phyloP scores from a whole-genome alignment of 2,329 filamentous ascomycete species.

The Colletotrichum liriopes region DNA sequence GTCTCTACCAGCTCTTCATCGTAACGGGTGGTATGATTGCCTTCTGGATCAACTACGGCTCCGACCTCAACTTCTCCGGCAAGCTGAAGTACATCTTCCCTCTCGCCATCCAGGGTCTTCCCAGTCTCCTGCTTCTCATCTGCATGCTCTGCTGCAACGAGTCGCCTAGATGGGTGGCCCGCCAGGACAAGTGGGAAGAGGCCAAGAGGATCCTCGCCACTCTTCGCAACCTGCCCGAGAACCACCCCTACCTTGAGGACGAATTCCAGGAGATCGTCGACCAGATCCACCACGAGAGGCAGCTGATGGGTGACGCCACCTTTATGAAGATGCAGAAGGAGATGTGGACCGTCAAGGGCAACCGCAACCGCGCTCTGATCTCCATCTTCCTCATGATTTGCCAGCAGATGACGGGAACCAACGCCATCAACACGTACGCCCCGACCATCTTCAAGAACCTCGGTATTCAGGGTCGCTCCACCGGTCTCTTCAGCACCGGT shows the following conservation, averaged over 20 bases:
- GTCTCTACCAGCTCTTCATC: conserved; percentile 64
- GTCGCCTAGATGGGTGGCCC: conserved; percentile 76
- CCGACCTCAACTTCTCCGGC: conserved; percentile 54
- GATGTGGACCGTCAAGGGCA: conserved; percentile 70
- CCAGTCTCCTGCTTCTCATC: conserved; percentile 70
- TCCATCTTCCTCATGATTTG: conserved; percentile 72
- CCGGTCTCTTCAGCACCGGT: conserved; percentile 73
- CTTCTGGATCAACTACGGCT: conserved; percentile 68
- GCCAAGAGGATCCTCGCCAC: conserved; percentile 68
- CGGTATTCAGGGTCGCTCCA: conserved; percentile 61
- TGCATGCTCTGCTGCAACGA: conserved; percentile 77
- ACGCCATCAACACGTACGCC: conserved; percentile 57
- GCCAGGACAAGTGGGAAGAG: conserved; percentile 76
- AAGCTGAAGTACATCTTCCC: conserved; percentile 59
- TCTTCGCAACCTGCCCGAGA: conserved; percentile 68
- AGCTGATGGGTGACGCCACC: conserved; percentile 61
- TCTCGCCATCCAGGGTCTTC: conserved; percentile 74
- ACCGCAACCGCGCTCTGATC: conserved; percentile 72
- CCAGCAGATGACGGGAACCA: conserved; percentile 74
- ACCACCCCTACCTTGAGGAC: conserved; percentile 69
- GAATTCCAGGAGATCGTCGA: conserved; percentile 70
- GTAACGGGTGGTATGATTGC: conserved; percentile 60
- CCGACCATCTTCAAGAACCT: conserved; percentile 54
- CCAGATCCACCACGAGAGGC: conserved; percentile 71
- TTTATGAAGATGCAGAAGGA: conserved; percentile 71